A percentile compares a stretch with the other conserved stretches of the same genome.
These are phyloP conservation scores for Gossypium turneri DNA, from an alignment of 345 rosid genomes.

Conservation along the genomic window DNA sequence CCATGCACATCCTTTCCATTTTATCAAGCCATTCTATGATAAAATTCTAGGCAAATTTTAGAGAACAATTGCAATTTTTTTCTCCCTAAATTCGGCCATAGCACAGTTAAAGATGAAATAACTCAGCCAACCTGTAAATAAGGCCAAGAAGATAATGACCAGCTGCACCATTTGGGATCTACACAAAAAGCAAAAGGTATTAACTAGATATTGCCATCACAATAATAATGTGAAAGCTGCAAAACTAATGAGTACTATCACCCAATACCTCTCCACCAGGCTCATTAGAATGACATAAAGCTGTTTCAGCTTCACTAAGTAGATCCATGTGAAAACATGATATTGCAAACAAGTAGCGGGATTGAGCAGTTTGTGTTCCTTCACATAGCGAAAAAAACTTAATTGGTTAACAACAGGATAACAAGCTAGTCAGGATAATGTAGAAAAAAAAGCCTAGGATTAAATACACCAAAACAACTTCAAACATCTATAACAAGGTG, in stretches of 20 bases:
- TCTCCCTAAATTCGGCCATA: neutral
- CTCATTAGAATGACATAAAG: conserved; percentile 78
- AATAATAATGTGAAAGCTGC: neutral
- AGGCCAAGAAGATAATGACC: conserved; percentile 99
- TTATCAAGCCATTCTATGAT: neutral
- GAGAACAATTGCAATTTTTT: neutral
- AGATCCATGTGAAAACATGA: conserved; percentile 97
- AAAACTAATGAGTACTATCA: neutral
- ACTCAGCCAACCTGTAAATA: conserved; percentile 64
- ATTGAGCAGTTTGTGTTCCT: conserved; percentile 92
- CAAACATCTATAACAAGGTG: conserved; percentile 3
- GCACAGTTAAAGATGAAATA: conserved; percentile 7
- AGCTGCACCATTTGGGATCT: conserved; percentile 97
- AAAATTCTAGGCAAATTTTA: conserved; percentile 3
- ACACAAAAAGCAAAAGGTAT: conserved; percentile 18
- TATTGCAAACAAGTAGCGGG: conserved; percentile 94
- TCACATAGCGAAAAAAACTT: conserved; percentile 24
- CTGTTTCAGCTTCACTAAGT: conserved; percentile 88
- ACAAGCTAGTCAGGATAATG: neutral
- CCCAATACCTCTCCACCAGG: conserved; percentile 70
- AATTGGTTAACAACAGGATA: conserved; percentile 21
- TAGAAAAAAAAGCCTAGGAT: neutral
- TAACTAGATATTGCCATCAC: conserved; percentile 10
- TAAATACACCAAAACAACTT: conserved; percentile 3
- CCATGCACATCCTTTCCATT: neutral